Evolutionary conservation across 768 basidiomycete genomes (phyloP), one percentile per base, ranked within the genome.

Genomic region (Chlorophyllum brunneum): DNA sequence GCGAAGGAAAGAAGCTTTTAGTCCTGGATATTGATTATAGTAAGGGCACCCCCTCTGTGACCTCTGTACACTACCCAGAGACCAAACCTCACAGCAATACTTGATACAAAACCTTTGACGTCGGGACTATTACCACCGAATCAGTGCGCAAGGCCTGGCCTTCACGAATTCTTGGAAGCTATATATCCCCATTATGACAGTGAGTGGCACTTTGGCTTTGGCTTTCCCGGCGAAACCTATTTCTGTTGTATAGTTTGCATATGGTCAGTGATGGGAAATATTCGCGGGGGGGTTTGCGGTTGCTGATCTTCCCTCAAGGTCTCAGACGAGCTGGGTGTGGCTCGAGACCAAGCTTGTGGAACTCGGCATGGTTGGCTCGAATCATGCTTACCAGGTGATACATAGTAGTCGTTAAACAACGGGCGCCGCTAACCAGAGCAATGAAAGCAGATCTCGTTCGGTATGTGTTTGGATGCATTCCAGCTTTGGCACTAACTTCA

Each of bases 11-110:
- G 66, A 83, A 81, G 53, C 70, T 95, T 1, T 76, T 94, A 18
- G 92, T 95, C 0, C 75, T 95, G 7, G 92, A 94, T 63, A 82
- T 94, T 49, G 92, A 94, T 65, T 92, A 93, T 59, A 93, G 92
- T 89, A 51, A 61, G 79, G 58, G 4, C 22, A 46, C 30, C 15
- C 27, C 20, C 42, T 4, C 26, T 27, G 26, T 33, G 23, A 24
- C 39, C 50, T 29, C 29, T 34, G 37, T 33, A 30, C 27, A 31
- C 27, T 56, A 31, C n/a, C 24, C 40, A 40, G 39, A 51, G 41
- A 43, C 63, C 27, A 43, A 11, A 33, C 37, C 23, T 27, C 49
- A 15, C 59, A 90, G 88, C 89, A 29, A 90, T 92, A 43, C 67
- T 91, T 58, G 90, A 93, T 65, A 91, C 91, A 13, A 89, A 88